Conservation (phyloP, 2,329 filamentous ascomycete species). For the Mycosphaerelloides madeirae region DNA sequence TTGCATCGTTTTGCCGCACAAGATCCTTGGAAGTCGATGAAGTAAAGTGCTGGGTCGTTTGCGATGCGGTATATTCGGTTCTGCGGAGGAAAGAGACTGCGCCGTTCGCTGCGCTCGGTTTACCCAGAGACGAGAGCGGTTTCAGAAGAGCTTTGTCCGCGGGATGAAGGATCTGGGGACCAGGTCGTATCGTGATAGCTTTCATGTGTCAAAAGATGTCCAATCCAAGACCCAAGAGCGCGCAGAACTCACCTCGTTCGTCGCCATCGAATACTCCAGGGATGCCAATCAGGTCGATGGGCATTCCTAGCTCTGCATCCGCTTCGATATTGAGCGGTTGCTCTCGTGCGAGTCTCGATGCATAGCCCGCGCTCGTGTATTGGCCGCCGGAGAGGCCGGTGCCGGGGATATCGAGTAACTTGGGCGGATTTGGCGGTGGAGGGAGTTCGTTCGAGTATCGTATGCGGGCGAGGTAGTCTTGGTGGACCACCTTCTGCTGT, state of each 20-base stretch:
- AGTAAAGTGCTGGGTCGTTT: conserved; percentile 44
- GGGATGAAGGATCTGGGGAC: conserved; percentile 68
- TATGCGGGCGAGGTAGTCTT: conserved; percentile 95
- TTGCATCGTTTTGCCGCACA: conserved; percentile 40
- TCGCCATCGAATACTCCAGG: conserved; percentile 93
- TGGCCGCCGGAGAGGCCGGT: conserved; percentile 80
- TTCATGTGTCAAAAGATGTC: conserved; percentile 8
- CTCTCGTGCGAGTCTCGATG: conserved; percentile 80
- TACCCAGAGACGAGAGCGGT: conserved; percentile 77
- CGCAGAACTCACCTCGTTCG: conserved; percentile 69
- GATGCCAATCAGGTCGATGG: conserved; percentile 89
- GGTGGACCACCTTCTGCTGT: conserved; percentile 45
- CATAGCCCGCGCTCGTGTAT: conserved; percentile 87
- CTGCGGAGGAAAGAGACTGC: conserved; percentile 90
- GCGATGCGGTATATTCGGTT: conserved; percentile 84
- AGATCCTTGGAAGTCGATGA: conserved; percentile 52
- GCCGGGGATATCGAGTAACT: conserved; percentile 94
- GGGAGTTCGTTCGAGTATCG: conserved; percentile 94
- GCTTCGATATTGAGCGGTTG: conserved; percentile 95
- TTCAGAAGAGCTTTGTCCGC: conserved; percentile 80
- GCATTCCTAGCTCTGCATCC: conserved; percentile 97
- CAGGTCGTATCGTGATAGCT: conserved; percentile 61
- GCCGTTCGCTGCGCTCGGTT: conserved; percentile 69
- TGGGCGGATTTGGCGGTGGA: conserved; percentile 88
- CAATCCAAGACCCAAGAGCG: not conserved